Percentiles rank a stretch among this genome's conserved stretches.
Evolutionary conservation across 2,329 filamentous ascomycete genomes (phyloP).

Genomic region (Calonectria fujianensis): DNA sequence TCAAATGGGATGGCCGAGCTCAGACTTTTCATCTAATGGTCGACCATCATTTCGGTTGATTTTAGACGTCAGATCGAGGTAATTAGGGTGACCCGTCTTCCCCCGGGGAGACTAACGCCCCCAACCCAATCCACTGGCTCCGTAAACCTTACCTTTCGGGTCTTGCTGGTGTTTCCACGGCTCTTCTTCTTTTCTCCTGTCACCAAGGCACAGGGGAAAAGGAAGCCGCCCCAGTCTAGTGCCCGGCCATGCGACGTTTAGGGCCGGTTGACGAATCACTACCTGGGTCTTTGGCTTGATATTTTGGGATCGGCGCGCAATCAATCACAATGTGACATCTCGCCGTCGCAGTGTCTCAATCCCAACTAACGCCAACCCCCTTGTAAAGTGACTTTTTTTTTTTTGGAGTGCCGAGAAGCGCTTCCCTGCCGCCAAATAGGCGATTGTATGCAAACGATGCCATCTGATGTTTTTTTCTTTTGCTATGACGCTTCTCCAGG

Average conservation of each 20-base stretch:
- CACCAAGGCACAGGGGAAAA: conserved; percentile 33
- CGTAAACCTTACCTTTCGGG: conserved; percentile 37
- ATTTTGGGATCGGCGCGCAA: conserved; percentile 48
- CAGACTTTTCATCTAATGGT: conserved; percentile 23
- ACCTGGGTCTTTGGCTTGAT: conserved; percentile 23
- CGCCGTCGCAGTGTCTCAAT: conserved; percentile 18
- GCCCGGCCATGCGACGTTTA: conserved; percentile 6
- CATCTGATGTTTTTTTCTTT: conserved; percentile 21
- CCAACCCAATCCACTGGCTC: conserved; percentile 18
- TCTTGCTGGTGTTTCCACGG: conserved; percentile 21
- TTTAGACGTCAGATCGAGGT: conserved; percentile 27
- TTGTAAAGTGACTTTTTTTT: conserved; percentile 19
- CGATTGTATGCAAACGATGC: background rate
- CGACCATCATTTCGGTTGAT: conserved; percentile 21
- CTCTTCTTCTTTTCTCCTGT: conserved; percentile 26
- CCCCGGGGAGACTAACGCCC: conserved; percentile 20
- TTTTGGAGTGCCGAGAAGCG: background rate
- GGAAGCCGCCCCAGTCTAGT: conserved; percentile 33
- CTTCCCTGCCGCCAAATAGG: background rate
- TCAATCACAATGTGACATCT: conserved; percentile 39
- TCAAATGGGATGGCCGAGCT: conserved; percentile 17
- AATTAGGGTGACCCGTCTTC: conserved; percentile 12
- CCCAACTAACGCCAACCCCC: conserved; percentile 19
- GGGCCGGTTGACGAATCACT: conserved; percentile 18
- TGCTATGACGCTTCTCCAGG: conserved; percentile 16